Evolutionary conservation across 2,329 filamentous ascomycete species (phyloP), one percentile per base, ranked within the genome.

Genomic region (Neospermospora avenae): DNA sequence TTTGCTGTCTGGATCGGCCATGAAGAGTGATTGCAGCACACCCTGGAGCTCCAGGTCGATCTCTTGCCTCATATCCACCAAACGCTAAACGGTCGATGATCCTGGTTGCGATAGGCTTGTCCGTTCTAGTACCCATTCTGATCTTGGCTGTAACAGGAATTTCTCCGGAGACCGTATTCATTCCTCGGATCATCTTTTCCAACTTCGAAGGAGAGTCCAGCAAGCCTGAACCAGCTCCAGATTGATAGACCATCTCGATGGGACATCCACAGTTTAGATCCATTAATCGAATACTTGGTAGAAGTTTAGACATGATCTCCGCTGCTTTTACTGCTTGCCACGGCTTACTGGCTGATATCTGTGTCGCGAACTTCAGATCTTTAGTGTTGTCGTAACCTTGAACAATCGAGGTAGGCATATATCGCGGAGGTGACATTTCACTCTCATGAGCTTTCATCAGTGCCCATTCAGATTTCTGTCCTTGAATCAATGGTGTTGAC

Each of bases 201-300:
- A 99, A 78, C 76, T 97, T 98, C 60, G 86, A 86, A 31, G 85
- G 90, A 57, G 87, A 82, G 70, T 99, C 95, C n/a, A 99, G 85
- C 16, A 99, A 84, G 1, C 91, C 93, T 20, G 93, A 96, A 3
- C 95, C 95, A 42, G 90, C 91, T 54, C 95, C 95, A 48, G 88
- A 83, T 68, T 92, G 87, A 79, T 86, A 98, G 55, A 99, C 88
- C 68, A 97, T 84, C 72, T 99, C 95, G 71, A 99, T 97, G 3
- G 95, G 95, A 72, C 95, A 99, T 46, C 95, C 95, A 70, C 93
- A 98, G 78, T 99, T 99, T 67, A 99, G 80, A 71, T 99, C 95
- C 65, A 99, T 90, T 41, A 96, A 85, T 37, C 95, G 90, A 20
- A 99, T 82, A 69, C 91, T 85, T 3, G 95, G 93, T 59, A 93